Evolutionary conservation across 805 yeast genomes (phyloP).

Genomic region (Candida michaelii): DNA sequence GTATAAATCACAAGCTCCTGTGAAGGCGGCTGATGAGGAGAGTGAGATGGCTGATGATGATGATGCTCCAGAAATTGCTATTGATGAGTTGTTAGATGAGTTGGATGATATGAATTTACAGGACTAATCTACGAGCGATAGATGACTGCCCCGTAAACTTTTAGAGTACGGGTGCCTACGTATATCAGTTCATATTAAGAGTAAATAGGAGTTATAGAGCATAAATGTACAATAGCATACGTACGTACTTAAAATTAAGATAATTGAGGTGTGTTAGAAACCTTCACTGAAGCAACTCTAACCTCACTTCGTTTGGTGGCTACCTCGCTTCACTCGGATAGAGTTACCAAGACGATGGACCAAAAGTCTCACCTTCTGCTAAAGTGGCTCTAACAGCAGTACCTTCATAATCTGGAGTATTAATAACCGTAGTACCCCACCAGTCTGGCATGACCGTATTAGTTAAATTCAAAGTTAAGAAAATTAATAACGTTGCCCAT

Average conservation of each 20-base stretch:
- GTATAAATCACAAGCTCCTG: constrained; percentile 57
- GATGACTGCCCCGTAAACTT: too few relatives aligned
- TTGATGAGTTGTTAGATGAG: constrained; percentile 93
- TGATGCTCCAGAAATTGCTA: constrained; percentile 83
- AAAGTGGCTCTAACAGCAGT: constrained; percentile 26
- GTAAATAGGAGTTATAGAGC: too few relatives aligned
- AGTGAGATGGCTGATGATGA: constrained; percentile 55
- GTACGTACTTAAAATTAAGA: not conserved
- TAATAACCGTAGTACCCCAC: constrained; percentile 65
- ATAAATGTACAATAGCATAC: constrained; percentile 1
- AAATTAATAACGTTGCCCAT: constrained; percentile 38
- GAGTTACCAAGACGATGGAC: constrained; percentile 45
- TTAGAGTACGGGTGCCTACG: too few relatives aligned
- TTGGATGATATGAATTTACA: constrained; percentile 90
- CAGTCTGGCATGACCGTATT: constrained; percentile 35
- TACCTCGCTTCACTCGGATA: too few relatives aligned
- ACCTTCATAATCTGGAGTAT: constrained; percentile 34
- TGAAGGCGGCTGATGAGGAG: constrained; percentile 47
- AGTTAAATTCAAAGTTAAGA: constrained; percentile 27
- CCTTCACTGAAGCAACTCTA: too few relatives aligned
- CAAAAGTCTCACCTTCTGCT: constrained; percentile 44
- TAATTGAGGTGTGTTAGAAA: too few relatives aligned
- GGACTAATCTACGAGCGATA: constrained; percentile 26
- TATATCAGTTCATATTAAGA: too few relatives aligned
- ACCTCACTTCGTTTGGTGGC: too few relatives aligned